These are phyloP conservation scores for Neonectria hederae DNA, from an alignment of 2,329 filamentous ascomycete genomes.

Conservation along the genomic window DNA sequence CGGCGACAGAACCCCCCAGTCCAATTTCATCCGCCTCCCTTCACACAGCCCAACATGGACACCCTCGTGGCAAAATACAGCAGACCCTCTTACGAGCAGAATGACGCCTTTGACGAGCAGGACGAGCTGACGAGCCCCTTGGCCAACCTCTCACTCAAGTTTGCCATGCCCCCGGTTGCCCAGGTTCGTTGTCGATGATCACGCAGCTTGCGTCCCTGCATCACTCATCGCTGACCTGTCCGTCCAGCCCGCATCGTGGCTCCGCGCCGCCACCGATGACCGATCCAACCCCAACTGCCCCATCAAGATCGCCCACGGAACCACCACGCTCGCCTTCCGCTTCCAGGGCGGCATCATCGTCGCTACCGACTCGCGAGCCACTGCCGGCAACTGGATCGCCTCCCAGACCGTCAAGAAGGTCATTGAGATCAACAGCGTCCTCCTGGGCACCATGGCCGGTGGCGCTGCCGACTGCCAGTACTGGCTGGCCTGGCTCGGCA, in stretches of 20 bases:
- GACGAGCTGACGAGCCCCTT: constrained; percentile 77
- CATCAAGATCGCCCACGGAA: constrained; percentile 99
- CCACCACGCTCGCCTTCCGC: constrained; percentile 95
- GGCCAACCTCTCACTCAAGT: constrained; percentile 87
- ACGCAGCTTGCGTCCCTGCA: not conserved
- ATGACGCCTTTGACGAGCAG: constrained; percentile 77
- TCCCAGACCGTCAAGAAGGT: constrained; percentile 99
- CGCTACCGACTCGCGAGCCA: constrained; percentile 95
- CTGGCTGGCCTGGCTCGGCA: constrained; percentile 98
- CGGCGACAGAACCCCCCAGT: constrained; percentile 2
- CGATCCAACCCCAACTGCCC: constrained; percentile 95
- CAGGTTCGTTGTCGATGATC: constrained; percentile 68
- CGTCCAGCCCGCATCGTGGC: constrained; percentile 84
- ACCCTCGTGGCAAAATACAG: constrained; percentile 92
- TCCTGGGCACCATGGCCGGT: constrained; percentile 97
- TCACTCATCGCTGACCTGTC: constrained; percentile 14
- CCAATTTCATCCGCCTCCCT: not conserved
- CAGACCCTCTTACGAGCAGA: constrained; percentile 75
- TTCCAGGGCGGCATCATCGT: constrained; percentile 99
- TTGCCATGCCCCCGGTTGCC: constrained; percentile 91
- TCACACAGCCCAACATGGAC: constrained; percentile 72
- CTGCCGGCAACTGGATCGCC: constrained; percentile 98
- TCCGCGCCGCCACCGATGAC: constrained; percentile 97
- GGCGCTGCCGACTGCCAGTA: constrained; percentile 99
- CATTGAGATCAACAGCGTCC: constrained; percentile 94